These are phyloP conservation scores for Aspergillus sp. DNA, from an alignment of 2,329 filamentous ascomycete species.

Conservation along the genomic window DNA sequence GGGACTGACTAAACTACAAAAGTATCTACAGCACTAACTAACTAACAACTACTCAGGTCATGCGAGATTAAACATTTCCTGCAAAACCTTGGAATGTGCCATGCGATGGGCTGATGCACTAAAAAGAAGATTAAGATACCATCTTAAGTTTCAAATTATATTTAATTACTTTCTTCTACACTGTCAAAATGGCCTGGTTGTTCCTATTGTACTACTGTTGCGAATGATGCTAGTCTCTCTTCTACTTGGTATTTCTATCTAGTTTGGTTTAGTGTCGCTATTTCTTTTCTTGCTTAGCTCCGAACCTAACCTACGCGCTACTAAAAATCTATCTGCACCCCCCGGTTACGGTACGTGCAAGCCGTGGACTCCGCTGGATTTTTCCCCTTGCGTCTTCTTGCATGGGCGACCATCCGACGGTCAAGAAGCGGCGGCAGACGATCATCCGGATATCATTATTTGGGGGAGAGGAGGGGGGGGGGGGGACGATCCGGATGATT, in stretches of 20 bases:
- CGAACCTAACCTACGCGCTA: not conserved
- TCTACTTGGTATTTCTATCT: not conserved
- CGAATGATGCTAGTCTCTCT: not conserved
- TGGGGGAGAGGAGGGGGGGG: not conserved
- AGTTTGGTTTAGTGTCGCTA: not conserved
- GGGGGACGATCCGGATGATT: not conserved
- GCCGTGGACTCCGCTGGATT: slow-evolving; percentile 20
- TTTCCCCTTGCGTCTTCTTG: slow-evolving; percentile 26
- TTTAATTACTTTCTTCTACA: too few species aligned
- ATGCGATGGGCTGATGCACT: not conserved
- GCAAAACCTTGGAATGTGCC: not conserved
- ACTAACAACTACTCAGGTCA: too few species aligned
- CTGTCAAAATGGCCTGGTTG: too few species aligned
- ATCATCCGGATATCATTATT: slow-evolving; percentile 20
- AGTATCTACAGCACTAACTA: not conserved
- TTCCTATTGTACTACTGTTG: too few species aligned
- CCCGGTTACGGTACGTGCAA: slow-evolving; percentile 14
- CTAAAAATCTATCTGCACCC: not conserved
- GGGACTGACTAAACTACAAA: slow-evolving; percentile 1
- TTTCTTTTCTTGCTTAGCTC: not conserved
- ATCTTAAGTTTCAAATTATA: too few species aligned
- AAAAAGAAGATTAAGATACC: too few species aligned
- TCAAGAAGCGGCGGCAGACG: slow-evolving; percentile 13
- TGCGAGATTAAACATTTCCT: not conserved
- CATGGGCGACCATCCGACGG: slow-evolving; percentile 12